Base-by-base conservation (phyloP, 208 protist species). In the Trypanosoma congolense region DNA sequence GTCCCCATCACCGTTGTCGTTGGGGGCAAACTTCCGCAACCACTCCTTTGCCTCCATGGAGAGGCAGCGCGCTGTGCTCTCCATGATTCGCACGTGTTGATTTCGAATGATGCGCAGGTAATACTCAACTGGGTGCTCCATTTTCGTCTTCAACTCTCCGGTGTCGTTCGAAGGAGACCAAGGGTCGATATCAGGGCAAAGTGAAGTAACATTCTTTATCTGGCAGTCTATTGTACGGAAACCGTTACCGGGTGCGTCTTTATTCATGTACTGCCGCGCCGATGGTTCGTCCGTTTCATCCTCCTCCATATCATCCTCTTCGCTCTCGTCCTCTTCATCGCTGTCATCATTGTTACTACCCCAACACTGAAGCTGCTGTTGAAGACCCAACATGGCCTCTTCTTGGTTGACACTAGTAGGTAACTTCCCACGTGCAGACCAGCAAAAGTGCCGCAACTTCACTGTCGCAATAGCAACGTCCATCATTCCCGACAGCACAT, bases 401-500 rank as follows among this genome's bases (percentile, higher is more conserved):
- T 56, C 44, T 4, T 71, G 58, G n/a, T 66, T 69, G 43, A 2
- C 71, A 60, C 2, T 50, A 43, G 4, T 65, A 28, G 68, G 66
- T 43, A 88, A 56, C 5, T 69, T 75, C 2, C 54, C 52, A 4
- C 44, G 16, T 4, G 47, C 55, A 1, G 48, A 46, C 42, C 42
- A 42, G 56, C 82, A 89, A 56, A 93, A 87, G 58, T 90, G 73
- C 22, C 61, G 78, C 45, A 95, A 68, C 60, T 90, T 87, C 40
- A 88, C 79, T 12, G 75, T 80, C 3, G 70, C 81, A 56, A 92
- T 83, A 45, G 80, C 67, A 5, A 73, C 62, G 51, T 95, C 87
- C 83, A 95, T 92, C 87, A 95, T 92, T 58, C 80, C 77, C 21
- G 80, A 90, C 22, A 95, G 70, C 14, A 73, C 80, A 55, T 92